These are phyloP conservation scores for Stentor coeruleus DNA, from an alignment of 73 alveolate species.

Conservation along the genomic window DNA sequence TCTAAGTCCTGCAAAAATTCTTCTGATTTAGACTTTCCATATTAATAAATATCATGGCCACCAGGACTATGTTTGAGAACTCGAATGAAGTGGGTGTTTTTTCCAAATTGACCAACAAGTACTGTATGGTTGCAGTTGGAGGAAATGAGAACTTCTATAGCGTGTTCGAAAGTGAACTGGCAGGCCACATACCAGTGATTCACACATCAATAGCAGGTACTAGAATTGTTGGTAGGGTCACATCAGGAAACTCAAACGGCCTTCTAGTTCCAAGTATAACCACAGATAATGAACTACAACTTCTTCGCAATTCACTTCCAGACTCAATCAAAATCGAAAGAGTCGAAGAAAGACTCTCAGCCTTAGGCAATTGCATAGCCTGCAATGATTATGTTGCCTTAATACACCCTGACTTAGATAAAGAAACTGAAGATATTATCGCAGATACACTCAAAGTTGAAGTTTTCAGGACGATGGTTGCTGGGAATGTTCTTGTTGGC, in stretches of 20 bases:
- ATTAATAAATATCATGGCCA: slow-evolving; percentile 75
- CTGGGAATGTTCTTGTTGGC: slow-evolving; percentile 95
- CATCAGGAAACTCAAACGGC: slow-evolving; percentile 95
- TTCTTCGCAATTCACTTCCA: slow-evolving; percentile 89
- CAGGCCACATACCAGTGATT: slow-evolving; percentile 96
- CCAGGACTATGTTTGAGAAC: slow-evolving; percentile 86
- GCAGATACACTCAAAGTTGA: slow-evolving; percentile 96
- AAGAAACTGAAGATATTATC: slow-evolving; percentile 97
- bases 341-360: slow-evolving; percentile 97
- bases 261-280: slow-evolving; percentile 94
- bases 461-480: slow-evolving; percentile 96
- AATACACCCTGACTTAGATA: slow-evolving; percentile 98
- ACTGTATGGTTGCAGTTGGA: slow-evolving; percentile 91
- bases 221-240: slow-evolving; percentile 88
- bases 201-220: slow-evolving; percentile 97
- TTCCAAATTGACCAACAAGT: slow-evolving; percentile 90
- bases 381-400: slow-evolving; percentile 98
- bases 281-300: slow-evolving; percentile 91
- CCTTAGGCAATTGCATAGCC: slow-evolving; percentile 95
- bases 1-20: too few relatives aligned
- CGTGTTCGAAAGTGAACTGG: slow-evolving; percentile 87
- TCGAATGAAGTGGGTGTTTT: slow-evolving; percentile 96
- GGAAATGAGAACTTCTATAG: slow-evolving; percentile 93
- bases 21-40: too few relatives aligned
- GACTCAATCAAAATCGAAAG: slow-evolving; percentile 86